Evolutionary conservation across 768 basidiomycete species (phyloP), one percentile per base, ranked within the genome.

Genomic region (Leccinellum luteum): DNA sequence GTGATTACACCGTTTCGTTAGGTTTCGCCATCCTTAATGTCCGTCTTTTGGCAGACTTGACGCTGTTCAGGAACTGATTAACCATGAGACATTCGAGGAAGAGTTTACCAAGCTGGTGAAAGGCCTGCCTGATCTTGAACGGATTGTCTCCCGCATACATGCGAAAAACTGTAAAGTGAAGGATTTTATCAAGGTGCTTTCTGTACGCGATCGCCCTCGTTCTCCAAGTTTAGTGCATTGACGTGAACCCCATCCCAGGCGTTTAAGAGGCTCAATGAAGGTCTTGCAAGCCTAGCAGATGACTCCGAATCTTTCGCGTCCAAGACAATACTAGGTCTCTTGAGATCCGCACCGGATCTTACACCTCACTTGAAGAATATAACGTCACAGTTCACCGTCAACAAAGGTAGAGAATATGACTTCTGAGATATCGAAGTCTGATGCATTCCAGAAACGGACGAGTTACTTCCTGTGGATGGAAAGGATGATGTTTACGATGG

Each of bases 101-200:
- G 81, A 85, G 0, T 98, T 98, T 71, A 82, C 79, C 21, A 79
- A 82, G 51, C 70, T 94, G 21, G 87, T 86, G 9, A 93, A 92
- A 72, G 86, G 87, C 14, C 70, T 97, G 7, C 94, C 94, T 6
- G 96, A 98, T 70, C 81, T 96, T 9, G 93, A 98, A 69, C 90
- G 97, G 14, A 85, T 97, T 56, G 87, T 99, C 10, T 94, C 94
- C 12, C 88, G 97, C 35, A 90, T 98, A 55, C 97, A 98, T 67
- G 95, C 95, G 13, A 93, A 89, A 69, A 90, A 86, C 56, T 92
- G 92, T 74, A 88, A 84, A 70, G 84, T 94, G 59, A 85, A 81
- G 62, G 93, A 97, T 66, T 99, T 99, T 70, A 69, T 89, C 61
- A 91, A 87, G 69, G 89, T 96, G 23, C 79, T 97, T 10, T 74